These are phyloP conservation scores for Macrocystidia cucumis DNA, from an alignment of 1,284 basidiomycete genomes.

Conservation along the genomic window DNA sequence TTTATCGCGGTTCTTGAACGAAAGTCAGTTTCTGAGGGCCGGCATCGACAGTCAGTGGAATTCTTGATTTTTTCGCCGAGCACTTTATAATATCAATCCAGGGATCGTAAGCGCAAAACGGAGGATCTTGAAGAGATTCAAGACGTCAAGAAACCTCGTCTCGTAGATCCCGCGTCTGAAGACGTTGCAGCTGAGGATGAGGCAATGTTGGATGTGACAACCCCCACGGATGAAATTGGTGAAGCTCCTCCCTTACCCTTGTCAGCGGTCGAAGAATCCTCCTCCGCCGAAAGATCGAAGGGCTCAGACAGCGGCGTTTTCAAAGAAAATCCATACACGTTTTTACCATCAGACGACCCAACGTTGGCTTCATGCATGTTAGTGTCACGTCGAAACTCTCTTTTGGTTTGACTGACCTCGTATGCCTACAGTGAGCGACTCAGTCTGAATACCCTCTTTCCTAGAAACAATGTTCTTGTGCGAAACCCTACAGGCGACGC, in stretches of 20 bases:
- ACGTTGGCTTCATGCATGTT: conserved; percentile 68
- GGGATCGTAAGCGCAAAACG: conserved; percentile 41
- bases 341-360: conserved; percentile 65
- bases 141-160: conserved; percentile 41
- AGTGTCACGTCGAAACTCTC: conserved; percentile 16
- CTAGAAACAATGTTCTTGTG: conserved; percentile 73
- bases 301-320: conserved; percentile 35
- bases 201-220: too few species aligned
- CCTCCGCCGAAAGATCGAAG: too few species aligned
- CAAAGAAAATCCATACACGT: conserved; percentile 90
- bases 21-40: conserved; percentile 14
- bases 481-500: conserved; percentile 80
- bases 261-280: too few species aligned
- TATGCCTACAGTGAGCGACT: conserved; percentile 70
- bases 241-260: too few species aligned
- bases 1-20: conserved; percentile 87
- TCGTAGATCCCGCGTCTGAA: conserved; percentile 11
- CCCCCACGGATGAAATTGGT: too few species aligned
- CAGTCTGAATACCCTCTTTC: conserved; percentile 69
- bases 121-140: conserved; percentile 30
- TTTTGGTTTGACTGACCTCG: conserved; percentile 4
- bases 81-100: background rate
- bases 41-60: background rate
- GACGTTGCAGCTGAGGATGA: too few species aligned
- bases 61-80: background rate